Base-by-base conservation (phyloP, 768 basidiomycete genomes). In the Coprinopsis strossmayeri region DNA sequence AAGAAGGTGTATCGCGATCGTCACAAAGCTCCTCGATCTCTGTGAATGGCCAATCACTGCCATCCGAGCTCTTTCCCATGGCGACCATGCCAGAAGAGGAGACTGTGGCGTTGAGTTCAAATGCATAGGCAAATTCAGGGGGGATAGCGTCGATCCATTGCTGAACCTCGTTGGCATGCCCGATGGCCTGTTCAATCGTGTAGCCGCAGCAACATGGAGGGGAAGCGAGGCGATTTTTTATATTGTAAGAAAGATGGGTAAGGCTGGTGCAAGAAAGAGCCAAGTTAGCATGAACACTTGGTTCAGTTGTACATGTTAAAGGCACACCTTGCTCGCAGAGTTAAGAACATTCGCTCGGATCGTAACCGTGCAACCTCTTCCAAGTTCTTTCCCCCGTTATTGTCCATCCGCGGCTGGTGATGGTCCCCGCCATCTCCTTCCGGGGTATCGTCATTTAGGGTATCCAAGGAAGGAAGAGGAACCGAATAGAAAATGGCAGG, bases 171-270 rank as follows among this genome's bases (percentile, higher is more conserved):
- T 18, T 30, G 18, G 20, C 73, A 40, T 81, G 73, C 13, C 66
- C 62, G 1, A 69, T 71, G 0, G 84, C 86, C 44, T 81, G 75
- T 38, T 88, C 84, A 15, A 87, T 67, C 2, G 81, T 78, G 46
- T 75, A 76, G 9, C 69, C 68, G 45, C 63, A 69, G 44, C 67
- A 68, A 38, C 67, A 70, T 34, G 61, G 61, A 45, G 69, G 59
- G 61, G 68, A 56, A 57, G 67, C 38, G 21, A 76, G 69, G 21
- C 77, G 77, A 53, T 70, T 69, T 63, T 79, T 80, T 44, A 86
- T 67, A 26, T 65, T 73, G 60, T 82, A 82, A n/a, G 81, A 71
- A 3, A 88, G 67, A 54, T 77, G 76, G 2, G 81, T 77, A 15
- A 86, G 72, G 24, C 83, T 87, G 41, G 30, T 23, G 15, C 23